Conservation (phyloP, 148 eudicot species). For the Fagopyrum esculentum region DNA sequence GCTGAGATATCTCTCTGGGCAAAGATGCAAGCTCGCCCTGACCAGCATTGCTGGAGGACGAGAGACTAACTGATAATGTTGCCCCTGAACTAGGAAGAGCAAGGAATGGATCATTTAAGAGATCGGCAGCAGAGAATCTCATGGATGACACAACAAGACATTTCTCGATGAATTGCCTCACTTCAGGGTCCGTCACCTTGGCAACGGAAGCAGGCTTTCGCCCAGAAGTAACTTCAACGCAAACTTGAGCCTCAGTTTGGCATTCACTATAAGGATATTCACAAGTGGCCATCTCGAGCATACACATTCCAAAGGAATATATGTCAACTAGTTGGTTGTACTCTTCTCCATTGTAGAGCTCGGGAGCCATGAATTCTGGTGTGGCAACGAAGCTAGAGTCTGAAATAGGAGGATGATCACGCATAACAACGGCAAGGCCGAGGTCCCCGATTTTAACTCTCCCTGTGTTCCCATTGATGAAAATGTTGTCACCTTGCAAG, state of each 20-base stretch:
- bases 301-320: slow-evolving; percentile 31
- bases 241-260: slow-evolving; percentile 22
- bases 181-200: slow-evolving; percentile 32
- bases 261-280: slow-evolving; percentile 26
- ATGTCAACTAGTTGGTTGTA: slow-evolving; percentile 24
- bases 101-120: slow-evolving; percentile 47
- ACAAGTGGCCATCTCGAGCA: slow-evolving; percentile 26
- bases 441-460: slow-evolving; percentile 29
- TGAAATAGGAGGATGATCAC: neutral
- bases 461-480: slow-evolving; percentile 30
- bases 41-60: neutral
- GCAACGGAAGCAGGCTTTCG: slow-evolving; percentile 44
- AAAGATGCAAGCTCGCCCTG: too few species aligned
- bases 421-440: slow-evolving; percentile 24
- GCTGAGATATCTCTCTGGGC: slow-evolving; percentile 23
- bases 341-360: slow-evolving; percentile 20
- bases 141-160: slow-evolving; percentile 32
- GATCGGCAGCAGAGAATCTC: slow-evolving; percentile 44
- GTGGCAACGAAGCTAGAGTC: neutral
- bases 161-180: slow-evolving; percentile 43
- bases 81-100: neutral
- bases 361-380: slow-evolving; percentile 29
- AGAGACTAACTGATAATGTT: neutral
- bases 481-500: slow-evolving; percentile 33
- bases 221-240: slow-evolving; percentile 38